phyloP scores from a whole-genome alignment of 2,329 filamentous ascomycete genomes.

The Chalaropsis ovoidea region DNA sequence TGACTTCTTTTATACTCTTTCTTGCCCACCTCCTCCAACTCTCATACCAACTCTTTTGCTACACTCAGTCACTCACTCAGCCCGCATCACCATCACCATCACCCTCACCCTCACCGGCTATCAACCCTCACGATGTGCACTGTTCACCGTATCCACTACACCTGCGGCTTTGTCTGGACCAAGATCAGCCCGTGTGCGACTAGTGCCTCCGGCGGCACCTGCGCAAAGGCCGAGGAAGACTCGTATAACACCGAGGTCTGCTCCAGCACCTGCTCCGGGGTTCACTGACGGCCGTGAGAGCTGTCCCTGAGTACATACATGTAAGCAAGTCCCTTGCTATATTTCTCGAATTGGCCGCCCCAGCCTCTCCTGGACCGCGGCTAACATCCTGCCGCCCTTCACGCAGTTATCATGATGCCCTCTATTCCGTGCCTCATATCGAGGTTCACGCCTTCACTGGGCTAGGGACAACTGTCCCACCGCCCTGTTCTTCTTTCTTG shows the following conservation, averaged over 20 bases:
- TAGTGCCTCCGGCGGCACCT: background rate
- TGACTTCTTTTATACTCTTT: background rate
- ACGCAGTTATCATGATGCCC: background rate
- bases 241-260: background rate
- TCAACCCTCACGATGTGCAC: slow-evolving; percentile 17
- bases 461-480: background rate
- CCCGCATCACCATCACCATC: no score
- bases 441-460: background rate
- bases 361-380: background rate
- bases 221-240: background rate
- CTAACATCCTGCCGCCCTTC: background rate
- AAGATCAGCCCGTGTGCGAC: slow-evolving; percentile 12
- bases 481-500: background rate
- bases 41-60: no score
- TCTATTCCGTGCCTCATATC: background rate
- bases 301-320: background rate
- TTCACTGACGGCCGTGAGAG: background rate
- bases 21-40: background rate
- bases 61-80: background rate
- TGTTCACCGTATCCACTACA: slow-evolving; percentile 17
- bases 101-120: background rate
- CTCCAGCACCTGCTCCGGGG: background rate
- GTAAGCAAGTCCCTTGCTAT: background rate
- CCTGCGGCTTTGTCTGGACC: slow-evolving; percentile 17
- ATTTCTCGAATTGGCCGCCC: background rate